These are phyloP conservation scores for Salix viminalis DNA, from an alignment of 345 rosid genomes.

Conservation along the genomic window DNA sequence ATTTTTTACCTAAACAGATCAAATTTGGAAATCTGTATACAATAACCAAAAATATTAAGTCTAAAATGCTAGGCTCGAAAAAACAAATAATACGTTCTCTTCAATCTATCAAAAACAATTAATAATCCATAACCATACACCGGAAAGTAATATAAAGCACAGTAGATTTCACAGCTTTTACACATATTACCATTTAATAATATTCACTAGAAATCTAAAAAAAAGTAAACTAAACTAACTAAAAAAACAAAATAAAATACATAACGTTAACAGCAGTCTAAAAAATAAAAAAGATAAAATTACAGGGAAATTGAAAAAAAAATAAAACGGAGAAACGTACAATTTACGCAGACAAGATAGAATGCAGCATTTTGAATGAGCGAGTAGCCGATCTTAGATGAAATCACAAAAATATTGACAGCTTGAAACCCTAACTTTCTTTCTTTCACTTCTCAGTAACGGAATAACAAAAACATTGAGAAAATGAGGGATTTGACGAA, in stretches of 20 bases:
- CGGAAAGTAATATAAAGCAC: not conserved
- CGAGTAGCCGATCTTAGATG: conserved; percentile 35
- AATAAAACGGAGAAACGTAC: not conserved
- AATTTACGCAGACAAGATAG: not conserved
- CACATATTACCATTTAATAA: not conserved
- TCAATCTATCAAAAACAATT: not conserved
- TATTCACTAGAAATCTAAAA: not conserved
- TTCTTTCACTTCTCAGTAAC: not conserved
- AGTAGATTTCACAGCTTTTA: not conserved
- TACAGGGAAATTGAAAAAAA: not conserved
- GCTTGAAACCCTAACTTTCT: not conserved
- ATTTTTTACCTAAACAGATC: not conserved
- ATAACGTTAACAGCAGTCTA: not conserved
- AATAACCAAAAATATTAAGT: not conserved
- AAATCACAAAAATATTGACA: conserved; percentile 17
- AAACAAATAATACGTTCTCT: not conserved
- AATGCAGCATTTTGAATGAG: not conserved
- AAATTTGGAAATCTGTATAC: not conserved
- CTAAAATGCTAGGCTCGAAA: not conserved
- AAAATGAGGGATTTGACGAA: not conserved
- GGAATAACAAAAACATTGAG: not conserved
- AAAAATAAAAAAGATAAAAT: not conserved
- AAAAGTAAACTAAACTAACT: not conserved
- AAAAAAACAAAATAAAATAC: not conserved
- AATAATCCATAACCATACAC: not conserved